Evolutionary conservation across 495 filamentous ascomycete species (phyloP).

Genomic region (Podospora sp.): DNA sequence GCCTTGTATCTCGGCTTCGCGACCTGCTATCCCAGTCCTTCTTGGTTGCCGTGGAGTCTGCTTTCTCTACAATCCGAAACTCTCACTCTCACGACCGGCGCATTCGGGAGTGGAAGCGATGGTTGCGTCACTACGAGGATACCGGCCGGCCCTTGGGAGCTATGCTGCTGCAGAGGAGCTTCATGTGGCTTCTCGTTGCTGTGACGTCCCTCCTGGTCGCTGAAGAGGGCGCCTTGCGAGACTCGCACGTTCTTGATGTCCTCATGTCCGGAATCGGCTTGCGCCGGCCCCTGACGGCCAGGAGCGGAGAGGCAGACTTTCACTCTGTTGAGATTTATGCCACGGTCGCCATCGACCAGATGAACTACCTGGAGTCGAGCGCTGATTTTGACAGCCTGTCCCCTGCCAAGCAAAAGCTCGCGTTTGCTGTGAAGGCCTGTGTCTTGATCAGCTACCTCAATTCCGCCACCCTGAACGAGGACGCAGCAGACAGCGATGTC

Average conservation of each 20-base stretch:
- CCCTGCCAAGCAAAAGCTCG: constrained; percentile 82
- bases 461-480: constrained; percentile 76
- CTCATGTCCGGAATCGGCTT: constrained; percentile 59
- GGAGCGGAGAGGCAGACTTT: constrained; percentile 50
- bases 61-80: constrained; percentile 80
- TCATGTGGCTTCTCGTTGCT: constrained; percentile 80
- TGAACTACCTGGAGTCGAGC: constrained; percentile 82
- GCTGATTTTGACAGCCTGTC: constrained; percentile 87
- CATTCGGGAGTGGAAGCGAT: constrained; percentile 77
- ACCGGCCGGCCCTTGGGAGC: constrained; percentile 80
- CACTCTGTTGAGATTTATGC: constrained; percentile 69
- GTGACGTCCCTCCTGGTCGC: constrained; percentile 72
- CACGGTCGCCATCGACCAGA: constrained; percentile 75
- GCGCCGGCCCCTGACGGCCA: constrained; percentile 41
- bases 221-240: constrained; percentile 58
- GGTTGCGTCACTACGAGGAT: constrained; percentile 77
- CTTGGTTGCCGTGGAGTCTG: constrained; percentile 78
- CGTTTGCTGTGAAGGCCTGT: constrained; percentile 80
- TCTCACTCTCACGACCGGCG: constrained; percentile 53
- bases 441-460: constrained; percentile 83
- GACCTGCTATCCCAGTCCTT: constrained; percentile 79
- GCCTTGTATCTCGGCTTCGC: constrained; percentile 67
- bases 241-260: constrained; percentile 72
- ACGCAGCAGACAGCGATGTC: constrained; percentile 76
- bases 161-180: constrained; percentile 86